Conservation (phyloP, 2,329 filamentous ascomycete species). For the Aureobasidium sp. region DNA sequence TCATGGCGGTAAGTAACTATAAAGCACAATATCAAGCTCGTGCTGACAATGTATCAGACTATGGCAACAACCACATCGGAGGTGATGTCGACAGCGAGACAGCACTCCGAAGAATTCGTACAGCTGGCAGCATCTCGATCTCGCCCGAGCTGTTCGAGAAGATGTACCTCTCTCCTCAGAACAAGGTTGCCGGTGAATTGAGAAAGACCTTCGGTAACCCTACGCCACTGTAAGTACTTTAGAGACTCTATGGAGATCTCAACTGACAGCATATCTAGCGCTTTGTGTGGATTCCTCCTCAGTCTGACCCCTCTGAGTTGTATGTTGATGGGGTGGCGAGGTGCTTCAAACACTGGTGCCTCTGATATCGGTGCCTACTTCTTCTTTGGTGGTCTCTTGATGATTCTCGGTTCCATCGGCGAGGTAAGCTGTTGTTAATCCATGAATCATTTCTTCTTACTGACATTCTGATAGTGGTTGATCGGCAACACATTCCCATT, state of each 20-base stretch:
- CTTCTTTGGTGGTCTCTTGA: constrained; percentile 44
- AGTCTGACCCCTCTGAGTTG: constrained; percentile 47
- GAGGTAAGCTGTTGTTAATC: constrained; percentile 23
- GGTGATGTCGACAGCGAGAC: constrained; percentile 26
- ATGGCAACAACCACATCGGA: constrained; percentile 20
- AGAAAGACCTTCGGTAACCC: constrained; percentile 44
- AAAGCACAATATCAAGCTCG: background rate
- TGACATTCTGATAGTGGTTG: constrained; percentile 33
- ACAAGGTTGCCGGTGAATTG: constrained; percentile 41
- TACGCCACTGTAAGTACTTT: constrained; percentile 37
- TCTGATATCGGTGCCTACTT: constrained; percentile 35
- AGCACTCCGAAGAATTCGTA: constrained; percentile 38
- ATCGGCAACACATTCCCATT: constrained; percentile 50
- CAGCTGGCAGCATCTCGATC: constrained; percentile 47
- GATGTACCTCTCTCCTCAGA: constrained; percentile 44
- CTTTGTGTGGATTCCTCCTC: constrained; percentile 48
- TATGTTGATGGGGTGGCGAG: constrained; percentile 51
- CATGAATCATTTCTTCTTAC: constrained; percentile 18
- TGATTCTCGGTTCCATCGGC: constrained; percentile 41
- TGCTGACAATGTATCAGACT: background rate
- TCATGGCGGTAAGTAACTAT: constrained; percentile 15
- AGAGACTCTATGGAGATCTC: background rate
- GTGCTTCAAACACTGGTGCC: constrained; percentile 45
- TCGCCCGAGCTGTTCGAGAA: constrained; percentile 47
- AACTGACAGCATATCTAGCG: constrained; percentile 23